phyloP scores from a whole-genome alignment of 2,329 filamentous ascomycete genomes.

The Monosporascus ibericus region DNA sequence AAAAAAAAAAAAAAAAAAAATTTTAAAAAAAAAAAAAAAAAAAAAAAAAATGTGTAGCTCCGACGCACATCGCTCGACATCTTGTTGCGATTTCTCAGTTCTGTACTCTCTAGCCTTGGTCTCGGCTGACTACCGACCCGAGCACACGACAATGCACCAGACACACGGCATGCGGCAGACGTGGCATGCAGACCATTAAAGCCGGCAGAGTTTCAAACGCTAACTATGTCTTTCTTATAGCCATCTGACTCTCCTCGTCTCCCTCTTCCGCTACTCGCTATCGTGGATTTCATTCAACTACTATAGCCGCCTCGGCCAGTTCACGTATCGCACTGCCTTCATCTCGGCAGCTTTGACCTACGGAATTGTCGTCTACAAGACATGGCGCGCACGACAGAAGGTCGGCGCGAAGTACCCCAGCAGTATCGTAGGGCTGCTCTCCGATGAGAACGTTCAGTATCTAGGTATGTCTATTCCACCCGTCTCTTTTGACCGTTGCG shows the following conservation, averaged over 20 bases:
- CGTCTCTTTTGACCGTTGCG: conserved; percentile 4
- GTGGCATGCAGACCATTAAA: neutral
- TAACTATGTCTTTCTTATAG: conserved; percentile 37
- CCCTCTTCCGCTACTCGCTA: conserved; percentile 73
- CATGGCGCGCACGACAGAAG: conserved; percentile 78
- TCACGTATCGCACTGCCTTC: conserved; percentile 88
- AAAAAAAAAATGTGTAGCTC: too few species aligned
- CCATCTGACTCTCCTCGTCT: conserved; percentile 79
- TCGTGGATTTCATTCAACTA: conserved; percentile 89
- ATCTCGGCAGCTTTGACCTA: conserved; percentile 86
- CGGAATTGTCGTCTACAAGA: conserved; percentile 98
- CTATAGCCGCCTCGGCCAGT: conserved; percentile 67
- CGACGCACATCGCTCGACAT: too few species aligned
- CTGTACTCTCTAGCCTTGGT: neutral
- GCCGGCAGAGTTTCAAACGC: neutral
- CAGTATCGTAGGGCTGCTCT: conserved; percentile 59
- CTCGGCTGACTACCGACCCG: neutral
- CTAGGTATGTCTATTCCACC: conserved; percentile 58
- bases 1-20: too few species aligned
- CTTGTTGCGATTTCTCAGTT: too few species aligned
- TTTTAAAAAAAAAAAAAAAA: too few species aligned
- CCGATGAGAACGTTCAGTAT: conserved; percentile 97
- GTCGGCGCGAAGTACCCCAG: conserved; percentile 57
- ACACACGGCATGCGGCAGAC: neutral
- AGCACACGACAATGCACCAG: neutral